These are phyloP conservation scores for Alloteropsis semialata DNA, from an alignment of 176 grass and related monocot genomes.

Conservation along the genomic window DNA sequence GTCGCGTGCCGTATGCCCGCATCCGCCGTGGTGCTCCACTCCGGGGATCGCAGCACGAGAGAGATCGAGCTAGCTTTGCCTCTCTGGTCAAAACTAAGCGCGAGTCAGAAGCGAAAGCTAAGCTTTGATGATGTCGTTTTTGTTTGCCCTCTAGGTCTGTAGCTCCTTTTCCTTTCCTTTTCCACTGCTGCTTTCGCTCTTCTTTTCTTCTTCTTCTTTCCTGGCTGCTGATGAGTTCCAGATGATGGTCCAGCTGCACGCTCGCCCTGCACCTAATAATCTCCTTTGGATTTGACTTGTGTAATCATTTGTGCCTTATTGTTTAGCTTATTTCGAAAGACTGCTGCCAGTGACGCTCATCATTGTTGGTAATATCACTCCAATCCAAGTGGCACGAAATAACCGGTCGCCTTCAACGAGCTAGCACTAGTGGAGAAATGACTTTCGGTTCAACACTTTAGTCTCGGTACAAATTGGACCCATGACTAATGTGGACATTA, in stretches of 20 bases:
- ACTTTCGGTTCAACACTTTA: too few relatives aligned
- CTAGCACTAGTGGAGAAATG: too few relatives aligned
- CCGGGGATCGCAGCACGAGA: neutral
- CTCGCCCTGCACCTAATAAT: neutral
- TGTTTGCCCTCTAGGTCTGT: neutral
- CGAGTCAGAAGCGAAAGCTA: neutral
- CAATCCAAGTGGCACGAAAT: too few relatives aligned
- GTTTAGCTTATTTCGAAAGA: slow-evolving; percentile 1
- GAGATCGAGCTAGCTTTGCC: slow-evolving; percentile 5
- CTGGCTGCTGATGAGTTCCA: neutral
- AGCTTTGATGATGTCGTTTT: neutral
- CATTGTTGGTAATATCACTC: neutral
- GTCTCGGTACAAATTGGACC: too few relatives aligned
- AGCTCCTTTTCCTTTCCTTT: neutral
- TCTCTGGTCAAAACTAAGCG: slow-evolving; percentile 15
- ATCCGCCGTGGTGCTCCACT: neutral
- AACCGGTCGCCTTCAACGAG: too few relatives aligned
- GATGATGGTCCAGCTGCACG: slow-evolving; percentile 40
- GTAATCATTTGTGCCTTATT: neutral
- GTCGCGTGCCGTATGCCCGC: neutral
- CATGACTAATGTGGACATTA: too few relatives aligned
- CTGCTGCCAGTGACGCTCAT: neutral
- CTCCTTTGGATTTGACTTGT: slow-evolving; percentile 9
- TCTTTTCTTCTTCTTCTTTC: neutral
- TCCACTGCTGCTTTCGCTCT: neutral